A percentile compares a stretch with the other conserved stretches of the same genome.
These are phyloP conservation scores for Hyaloperonospora arabidopsidis DNA, from an alignment of 352 stramenopile species.

Conservation along the genomic window DNA sequence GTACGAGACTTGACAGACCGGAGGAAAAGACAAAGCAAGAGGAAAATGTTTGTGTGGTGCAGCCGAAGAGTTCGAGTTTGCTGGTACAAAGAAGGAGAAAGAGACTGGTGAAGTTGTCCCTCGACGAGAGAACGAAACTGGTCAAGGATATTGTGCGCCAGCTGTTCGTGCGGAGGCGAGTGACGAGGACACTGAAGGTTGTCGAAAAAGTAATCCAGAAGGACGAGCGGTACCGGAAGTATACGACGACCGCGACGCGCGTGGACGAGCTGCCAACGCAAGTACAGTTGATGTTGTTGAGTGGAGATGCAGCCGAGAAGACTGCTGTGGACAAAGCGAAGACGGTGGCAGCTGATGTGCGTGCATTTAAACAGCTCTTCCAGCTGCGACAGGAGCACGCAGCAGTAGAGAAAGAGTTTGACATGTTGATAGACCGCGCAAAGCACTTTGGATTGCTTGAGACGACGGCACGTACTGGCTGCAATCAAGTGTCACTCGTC, in stretches of 20 bases:
- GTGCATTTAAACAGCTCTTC: conserved; percentile 65
- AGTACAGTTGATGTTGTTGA: conserved; percentile 35
- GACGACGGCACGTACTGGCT: conserved; percentile 35
- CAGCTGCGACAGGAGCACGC: conserved; percentile 46
- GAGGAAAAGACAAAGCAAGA: conserved; percentile 8
- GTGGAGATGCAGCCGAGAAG: conserved; percentile 2
- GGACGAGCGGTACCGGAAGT: conserved; percentile 58
- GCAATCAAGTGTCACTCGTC: conserved; percentile 54
- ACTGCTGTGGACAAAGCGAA: conserved; percentile 28
- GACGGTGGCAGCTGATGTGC: conserved; percentile 59
- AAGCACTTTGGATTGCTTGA: conserved; percentile 39
- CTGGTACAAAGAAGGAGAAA: conserved; percentile 46
- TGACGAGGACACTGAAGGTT: conserved; percentile 43
- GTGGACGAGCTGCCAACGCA: conserved; percentile 49
- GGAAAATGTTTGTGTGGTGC: conserved; percentile 7
- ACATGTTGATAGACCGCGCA: conserved; percentile 31
- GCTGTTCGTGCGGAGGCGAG: conserved; percentile 32
- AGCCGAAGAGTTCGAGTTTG: conserved; percentile 37
- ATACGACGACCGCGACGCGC: conserved; percentile 30
- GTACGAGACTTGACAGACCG: conserved; percentile 13
- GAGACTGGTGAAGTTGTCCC: conserved; percentile 25
- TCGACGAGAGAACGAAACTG: conserved; percentile 36
- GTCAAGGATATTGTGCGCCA: conserved; percentile 49
- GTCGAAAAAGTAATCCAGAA: conserved; percentile 68
- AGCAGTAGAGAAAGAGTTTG: conserved; percentile 28